phyloP scores from a whole-genome alignment of 2,329 filamentous ascomycete species.

The Beauveria bassiana region DNA sequence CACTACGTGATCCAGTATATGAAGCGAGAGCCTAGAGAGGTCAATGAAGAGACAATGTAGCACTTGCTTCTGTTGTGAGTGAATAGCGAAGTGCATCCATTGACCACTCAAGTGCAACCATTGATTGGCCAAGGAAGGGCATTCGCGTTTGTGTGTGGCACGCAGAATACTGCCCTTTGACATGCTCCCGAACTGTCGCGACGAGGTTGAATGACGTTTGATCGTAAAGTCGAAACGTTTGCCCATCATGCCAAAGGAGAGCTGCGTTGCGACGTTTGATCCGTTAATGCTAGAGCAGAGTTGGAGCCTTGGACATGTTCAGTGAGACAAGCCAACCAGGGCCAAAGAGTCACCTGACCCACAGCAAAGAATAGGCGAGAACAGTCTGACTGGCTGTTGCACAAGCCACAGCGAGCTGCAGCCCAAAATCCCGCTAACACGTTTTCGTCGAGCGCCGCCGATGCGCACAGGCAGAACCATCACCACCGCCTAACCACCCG shows the following conservation, averaged over 20 bases:
- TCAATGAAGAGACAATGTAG: background rate
- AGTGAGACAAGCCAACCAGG: background rate
- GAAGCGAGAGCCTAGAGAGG: background rate
- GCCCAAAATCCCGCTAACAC: background rate
- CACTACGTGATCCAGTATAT: conserved; percentile 12
- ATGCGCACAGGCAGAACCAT: conserved; percentile 8
- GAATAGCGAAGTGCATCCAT: too few species aligned
- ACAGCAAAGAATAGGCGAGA: background rate
- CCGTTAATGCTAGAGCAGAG: background rate
- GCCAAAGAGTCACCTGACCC: background rate
- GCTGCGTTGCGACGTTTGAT: too few species aligned
- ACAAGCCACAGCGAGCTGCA: background rate
- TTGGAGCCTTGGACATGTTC: background rate
- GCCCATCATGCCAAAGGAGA: too few species aligned
- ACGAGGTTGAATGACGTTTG: too few species aligned
- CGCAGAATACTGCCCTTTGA: too few species aligned
- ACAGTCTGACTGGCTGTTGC: background rate
- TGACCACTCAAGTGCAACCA: too few species aligned
- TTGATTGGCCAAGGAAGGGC: too few species aligned
- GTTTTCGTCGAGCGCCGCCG: background rate
- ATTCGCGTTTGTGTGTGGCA: too few species aligned
- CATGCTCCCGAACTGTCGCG: too few species aligned
- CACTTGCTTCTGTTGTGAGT: background rate
- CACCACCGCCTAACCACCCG: conserved; percentile 8
- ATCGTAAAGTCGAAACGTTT: too few species aligned